Conservation (phyloP, 139 green algal species). For the Asterochloris sp. region DNA sequence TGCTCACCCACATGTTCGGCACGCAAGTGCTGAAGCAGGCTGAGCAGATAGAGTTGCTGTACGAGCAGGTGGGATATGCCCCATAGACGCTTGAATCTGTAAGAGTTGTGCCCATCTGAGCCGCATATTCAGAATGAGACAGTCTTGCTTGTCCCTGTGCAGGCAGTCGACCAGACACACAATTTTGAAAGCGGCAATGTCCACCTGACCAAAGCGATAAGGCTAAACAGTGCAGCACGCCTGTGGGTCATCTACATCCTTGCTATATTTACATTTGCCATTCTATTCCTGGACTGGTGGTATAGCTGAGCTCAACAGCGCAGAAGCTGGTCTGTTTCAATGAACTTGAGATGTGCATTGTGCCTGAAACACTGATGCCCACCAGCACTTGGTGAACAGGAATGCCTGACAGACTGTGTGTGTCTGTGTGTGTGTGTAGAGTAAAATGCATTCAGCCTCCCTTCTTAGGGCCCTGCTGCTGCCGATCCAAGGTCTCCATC, state of each 20-base stretch:
- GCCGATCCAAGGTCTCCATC: too few species aligned
- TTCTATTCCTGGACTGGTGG: constrained; percentile 50
- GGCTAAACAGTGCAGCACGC: constrained; percentile 44
- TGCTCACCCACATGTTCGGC: constrained; percentile 38
- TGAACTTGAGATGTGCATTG: too few species aligned
- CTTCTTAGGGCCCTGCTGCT: too few species aligned
- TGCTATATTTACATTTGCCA: constrained; percentile 40
- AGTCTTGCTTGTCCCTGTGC: neutral
- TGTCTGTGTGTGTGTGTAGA: too few species aligned
- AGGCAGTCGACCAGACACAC: constrained; percentile 19
- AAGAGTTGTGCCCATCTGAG: neutral
- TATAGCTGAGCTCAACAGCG: too few species aligned
- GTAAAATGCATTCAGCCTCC: too few species aligned
- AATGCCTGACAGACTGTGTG: too few species aligned
- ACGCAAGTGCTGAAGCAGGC: constrained; percentile 67
- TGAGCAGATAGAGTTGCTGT: constrained; percentile 78
- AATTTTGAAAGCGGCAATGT: constrained; percentile 66
- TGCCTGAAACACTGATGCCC: too few species aligned
- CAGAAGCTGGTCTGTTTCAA: too few species aligned
- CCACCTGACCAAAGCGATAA: constrained; percentile 67
- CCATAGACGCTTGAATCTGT: neutral
- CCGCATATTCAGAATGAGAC: too few species aligned
- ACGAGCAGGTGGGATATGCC: constrained; percentile 32
- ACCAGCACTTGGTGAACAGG: too few species aligned
- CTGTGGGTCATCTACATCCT: constrained; percentile 65